Evolutionary conservation across 2,329 filamentous ascomycete species (phyloP).

Genomic region (Fusarium stilboides): DNA sequence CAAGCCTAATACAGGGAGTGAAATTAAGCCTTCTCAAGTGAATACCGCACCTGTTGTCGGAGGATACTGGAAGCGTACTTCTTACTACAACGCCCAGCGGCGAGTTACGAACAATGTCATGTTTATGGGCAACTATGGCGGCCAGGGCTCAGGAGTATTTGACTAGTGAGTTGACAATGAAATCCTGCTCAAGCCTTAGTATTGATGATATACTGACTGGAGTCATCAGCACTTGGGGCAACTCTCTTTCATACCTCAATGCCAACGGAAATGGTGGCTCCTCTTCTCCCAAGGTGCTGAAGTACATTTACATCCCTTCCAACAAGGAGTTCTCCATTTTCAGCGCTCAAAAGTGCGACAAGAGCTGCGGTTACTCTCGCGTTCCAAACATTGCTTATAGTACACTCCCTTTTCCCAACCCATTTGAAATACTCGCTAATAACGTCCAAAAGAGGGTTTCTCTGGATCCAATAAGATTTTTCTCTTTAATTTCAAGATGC

Average conservation of each 20-base stretch:
- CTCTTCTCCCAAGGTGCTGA: conserved; percentile 58
- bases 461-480: conserved; percentile 79
- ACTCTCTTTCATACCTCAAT: conserved; percentile 63
- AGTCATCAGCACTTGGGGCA: conserved; percentile 58
- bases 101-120: conserved; percentile 61
- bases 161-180: conserved; percentile 57
- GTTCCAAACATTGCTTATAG: conserved; percentile 62
- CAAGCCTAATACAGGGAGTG: background rate
- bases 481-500: conserved; percentile 82
- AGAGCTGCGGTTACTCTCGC: conserved; percentile 62
- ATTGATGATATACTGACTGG: conserved; percentile 24
- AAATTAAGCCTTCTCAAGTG: conserved; percentile 17
- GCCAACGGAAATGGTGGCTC: conserved; percentile 59
- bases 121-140: conserved; percentile 66
- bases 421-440: conserved; percentile 10
- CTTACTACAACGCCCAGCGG: conserved; percentile 62
- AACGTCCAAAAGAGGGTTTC: conserved; percentile 73
- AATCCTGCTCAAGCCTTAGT: background rate
- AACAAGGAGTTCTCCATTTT: conserved; percentile 64
- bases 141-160: conserved; percentile 60
- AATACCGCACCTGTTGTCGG: conserved; percentile 25
- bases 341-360: conserved; percentile 60
- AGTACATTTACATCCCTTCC: conserved; percentile 59
- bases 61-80: conserved; percentile 59
- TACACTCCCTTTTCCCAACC: conserved; percentile 38